Evolutionary conservation across 2,329 filamentous ascomycete genomes (phyloP).

Genomic region (Stachybotrys echinatus): DNA sequence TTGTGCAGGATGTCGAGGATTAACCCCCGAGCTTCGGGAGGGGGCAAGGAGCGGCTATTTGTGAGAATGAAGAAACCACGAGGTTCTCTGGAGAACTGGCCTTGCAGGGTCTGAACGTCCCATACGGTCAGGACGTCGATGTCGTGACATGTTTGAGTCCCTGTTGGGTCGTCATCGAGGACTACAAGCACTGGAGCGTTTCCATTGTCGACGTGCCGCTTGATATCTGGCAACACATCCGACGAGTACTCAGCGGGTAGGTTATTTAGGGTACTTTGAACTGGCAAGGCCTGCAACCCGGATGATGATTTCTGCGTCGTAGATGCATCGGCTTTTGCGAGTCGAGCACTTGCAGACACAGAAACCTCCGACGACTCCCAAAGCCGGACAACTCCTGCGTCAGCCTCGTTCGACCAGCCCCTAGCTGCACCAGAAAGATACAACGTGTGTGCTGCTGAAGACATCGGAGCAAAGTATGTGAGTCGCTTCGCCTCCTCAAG

Average conservation of each 20-base stretch:
- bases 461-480: too few species aligned
- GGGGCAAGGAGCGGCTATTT: constrained; percentile 49
- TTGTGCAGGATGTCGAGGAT: constrained; percentile 44
- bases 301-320: too few species aligned
- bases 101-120: constrained; percentile 36
- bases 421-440: too few species aligned
- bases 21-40: constrained; percentile 36
- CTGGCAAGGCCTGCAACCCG: too few species aligned
- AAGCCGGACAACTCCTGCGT: too few species aligned
- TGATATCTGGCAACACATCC: constrained; percentile 14
- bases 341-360: too few species aligned
- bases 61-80: constrained; percentile 55
- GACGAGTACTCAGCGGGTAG: constrained; percentile 14
- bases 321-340: too few species aligned
- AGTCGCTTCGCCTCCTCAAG: too few species aligned
- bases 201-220: constrained; percentile 9
- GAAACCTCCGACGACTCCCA: too few species aligned
- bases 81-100: constrained; percentile 33
- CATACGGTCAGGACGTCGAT: constrained; percentile 50
- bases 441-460: too few species aligned
- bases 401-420: too few species aligned
- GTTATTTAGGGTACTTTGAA: constrained; percentile 12
- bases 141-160: constrained; percentile 54
- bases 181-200: constrained; percentile 29
- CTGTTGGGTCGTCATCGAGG: constrained; percentile 53